These are phyloP conservation scores for Pleurotus platypus DNA, from an alignment of 768 basidiomycete genomes.

Conservation along the genomic window DNA sequence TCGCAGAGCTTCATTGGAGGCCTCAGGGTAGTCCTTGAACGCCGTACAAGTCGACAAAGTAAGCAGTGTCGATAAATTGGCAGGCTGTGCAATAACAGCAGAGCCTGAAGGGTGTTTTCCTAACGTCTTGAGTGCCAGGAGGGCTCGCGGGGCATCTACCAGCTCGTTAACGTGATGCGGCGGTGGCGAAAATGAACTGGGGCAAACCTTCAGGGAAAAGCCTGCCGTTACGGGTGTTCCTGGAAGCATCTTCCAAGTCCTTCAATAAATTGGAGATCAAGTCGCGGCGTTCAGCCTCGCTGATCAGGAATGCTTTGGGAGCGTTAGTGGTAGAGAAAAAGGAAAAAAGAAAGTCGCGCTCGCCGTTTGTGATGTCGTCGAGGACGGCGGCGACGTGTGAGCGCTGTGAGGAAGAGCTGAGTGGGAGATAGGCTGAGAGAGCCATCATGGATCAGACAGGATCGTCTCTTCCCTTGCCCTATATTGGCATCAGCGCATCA, in stretches of 20 bases:
- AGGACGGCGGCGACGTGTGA: constrained; percentile 2
- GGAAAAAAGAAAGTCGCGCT: background rate
- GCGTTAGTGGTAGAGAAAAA: background rate
- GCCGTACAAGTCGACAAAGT: constrained; percentile 33
- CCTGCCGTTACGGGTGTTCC: background rate
- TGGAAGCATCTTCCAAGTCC: constrained; percentile 3
- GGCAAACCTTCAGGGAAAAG: background rate
- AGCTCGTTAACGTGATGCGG: constrained; percentile 6
- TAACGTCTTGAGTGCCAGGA: constrained; percentile 71
- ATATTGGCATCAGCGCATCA: too few relatives aligned
- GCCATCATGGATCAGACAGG: background rate
- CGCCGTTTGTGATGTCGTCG: constrained; percentile 1
- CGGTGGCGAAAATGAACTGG: background rate
- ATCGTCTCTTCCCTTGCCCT: too few relatives aligned
- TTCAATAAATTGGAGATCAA: constrained; percentile 7
- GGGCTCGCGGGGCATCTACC: constrained; percentile 63
- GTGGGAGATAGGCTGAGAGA: background rate
- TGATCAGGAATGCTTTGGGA: background rate
- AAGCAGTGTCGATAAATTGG: constrained; percentile 58
- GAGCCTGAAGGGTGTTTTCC: constrained; percentile 73
- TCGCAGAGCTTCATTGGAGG: constrained; percentile 65
- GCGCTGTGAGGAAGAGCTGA: constrained; percentile 5
- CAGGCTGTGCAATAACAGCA: constrained; percentile 45
- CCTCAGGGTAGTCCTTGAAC: constrained; percentile 57
- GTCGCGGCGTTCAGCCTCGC: background rate